Evolutionary conservation across 1,284 basidiomycete genomes (phyloP).

Genomic region (Sporisorium exsertum): DNA sequence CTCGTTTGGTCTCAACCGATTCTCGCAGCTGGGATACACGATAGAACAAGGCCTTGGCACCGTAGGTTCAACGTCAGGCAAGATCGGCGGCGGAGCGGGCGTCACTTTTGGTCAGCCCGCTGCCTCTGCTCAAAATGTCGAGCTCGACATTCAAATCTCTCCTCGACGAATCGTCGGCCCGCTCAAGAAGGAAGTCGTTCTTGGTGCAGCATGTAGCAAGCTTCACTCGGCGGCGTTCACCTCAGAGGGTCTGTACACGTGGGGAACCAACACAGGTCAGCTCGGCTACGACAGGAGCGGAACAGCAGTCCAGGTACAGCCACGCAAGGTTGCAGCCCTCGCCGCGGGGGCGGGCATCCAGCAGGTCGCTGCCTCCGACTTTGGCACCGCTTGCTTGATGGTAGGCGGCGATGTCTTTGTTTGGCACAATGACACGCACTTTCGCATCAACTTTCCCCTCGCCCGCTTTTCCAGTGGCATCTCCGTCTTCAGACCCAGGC

Average conservation of each 20-base stretch:
- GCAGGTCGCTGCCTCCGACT: slow-evolving; percentile 73
- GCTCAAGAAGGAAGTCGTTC: slow-evolving; percentile 82
- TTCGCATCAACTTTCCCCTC: slow-evolving; percentile 75
- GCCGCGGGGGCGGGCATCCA: slow-evolving; percentile 52
- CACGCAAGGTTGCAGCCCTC: slow-evolving; percentile 80
- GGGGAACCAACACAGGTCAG: slow-evolving; percentile 95
- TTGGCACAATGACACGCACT: slow-evolving; percentile 80
- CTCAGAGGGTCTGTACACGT: slow-evolving; percentile 83
- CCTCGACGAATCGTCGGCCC: slow-evolving; percentile 82
- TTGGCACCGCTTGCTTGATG: slow-evolving; percentile 83
- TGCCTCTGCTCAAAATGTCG: slow-evolving; percentile 21
- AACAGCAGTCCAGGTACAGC: slow-evolving; percentile 82
- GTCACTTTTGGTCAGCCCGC: slow-evolving; percentile 46
- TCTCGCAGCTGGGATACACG: slow-evolving; percentile 83
- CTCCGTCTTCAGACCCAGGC: slow-evolving; percentile 71
- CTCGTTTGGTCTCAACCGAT: slow-evolving; percentile 85
- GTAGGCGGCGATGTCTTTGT: slow-evolving; percentile 83
- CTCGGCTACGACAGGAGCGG: slow-evolving; percentile 76
- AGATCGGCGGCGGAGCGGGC: slow-evolving; percentile 70
- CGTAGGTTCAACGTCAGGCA: slow-evolving; percentile 48
- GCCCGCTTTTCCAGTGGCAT: slow-evolving; percentile 72
- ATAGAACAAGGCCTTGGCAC: slow-evolving; percentile 74
- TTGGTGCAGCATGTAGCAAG: slow-evolving; percentile 87
- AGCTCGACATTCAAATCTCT: slow-evolving; percentile 76
- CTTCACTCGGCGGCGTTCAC: slow-evolving; percentile 93